Evolutionary conservation across 306 rosid genomes (phyloP), one percentile per base, ranked within the genome.

Genomic region (Castanopsis chinensis): DNA sequence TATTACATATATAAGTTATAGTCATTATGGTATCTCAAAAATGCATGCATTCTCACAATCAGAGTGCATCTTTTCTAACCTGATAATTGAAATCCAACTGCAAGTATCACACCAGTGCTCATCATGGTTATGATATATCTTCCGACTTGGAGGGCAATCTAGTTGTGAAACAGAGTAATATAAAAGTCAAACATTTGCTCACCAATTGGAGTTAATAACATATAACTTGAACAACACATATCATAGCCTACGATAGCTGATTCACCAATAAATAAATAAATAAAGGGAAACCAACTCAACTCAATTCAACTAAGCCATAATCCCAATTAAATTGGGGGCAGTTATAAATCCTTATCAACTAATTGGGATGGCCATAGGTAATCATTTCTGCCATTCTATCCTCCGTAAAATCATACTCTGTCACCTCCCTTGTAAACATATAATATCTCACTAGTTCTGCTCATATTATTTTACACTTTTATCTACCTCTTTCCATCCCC

Each of bases 101-200:
- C 89, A 73, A 95, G 93, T 76, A 92, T 80, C 54, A 89, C 97
- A 78, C 99, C 99, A 3, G 96, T 95, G 90, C 99, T 92, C 99
- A 90, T 91, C 98, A 95, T 91, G 25, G 99, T 95, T 83, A 93
- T 95, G 57, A 95, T 93, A 83, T 92, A 95, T 82, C 99, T 92
- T 79, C 98, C 98, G 63, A 95, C 83, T 83, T 91, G 97, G 68
- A 95, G 63, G 21, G 98, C 98, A 80, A 87, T 85, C 99, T 95
- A 52, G 76, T 77, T 59, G 65, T 17, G 43, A 19, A 64, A 83
- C 52, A 73, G 35, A 35, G 51, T 11, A 23, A 80, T 45, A 37
- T 69, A 55, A 69, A 19, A 67, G 25, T 32, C 13, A 6, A 65
- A 65, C n/a, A 18, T 18, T 30, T 32, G 11, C 41, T 18, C 49